These are phyloP conservation scores for barley (Hordeum vulgare) DNA, from an alignment of 176 grass and related monocot species.

Conservation along the genomic window DNA sequence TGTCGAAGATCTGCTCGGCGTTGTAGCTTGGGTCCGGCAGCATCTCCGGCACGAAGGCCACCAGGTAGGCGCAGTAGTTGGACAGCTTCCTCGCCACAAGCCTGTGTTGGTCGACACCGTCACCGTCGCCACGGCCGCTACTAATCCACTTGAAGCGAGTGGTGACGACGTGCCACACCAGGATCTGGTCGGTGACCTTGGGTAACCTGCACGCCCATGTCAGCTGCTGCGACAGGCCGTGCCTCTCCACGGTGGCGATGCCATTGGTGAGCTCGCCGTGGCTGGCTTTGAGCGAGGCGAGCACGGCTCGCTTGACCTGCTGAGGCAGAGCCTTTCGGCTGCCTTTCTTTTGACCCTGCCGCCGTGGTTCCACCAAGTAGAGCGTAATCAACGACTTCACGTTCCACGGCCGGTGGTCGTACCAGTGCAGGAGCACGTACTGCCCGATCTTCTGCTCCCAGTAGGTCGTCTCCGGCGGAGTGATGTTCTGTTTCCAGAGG, in stretches of 20 bases:
- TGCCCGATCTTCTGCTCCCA: conserved; percentile 39
- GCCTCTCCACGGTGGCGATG: background rate
- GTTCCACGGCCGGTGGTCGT: conserved; percentile 25
- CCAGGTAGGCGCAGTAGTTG: conserved; percentile 48
- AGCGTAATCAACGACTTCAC: conserved; percentile 31
- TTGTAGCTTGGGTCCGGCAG: conserved; percentile 45
- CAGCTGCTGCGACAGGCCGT: background rate
- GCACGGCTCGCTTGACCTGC: conserved; percentile 27
- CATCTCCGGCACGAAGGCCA: conserved; percentile 52
- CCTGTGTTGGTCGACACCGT: background rate
- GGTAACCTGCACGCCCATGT: conserved; percentile 27
- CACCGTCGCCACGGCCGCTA: no score
- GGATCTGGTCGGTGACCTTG: conserved; percentile 38
- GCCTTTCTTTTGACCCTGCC: conserved; percentile 30
- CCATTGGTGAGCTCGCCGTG: background rate
- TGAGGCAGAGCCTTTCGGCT: conserved; percentile 4
- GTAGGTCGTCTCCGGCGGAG: conserved; percentile 25
- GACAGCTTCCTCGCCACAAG: conserved; percentile 29
- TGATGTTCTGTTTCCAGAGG: conserved; percentile 29
- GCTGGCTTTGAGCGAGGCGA: conserved; percentile 13
- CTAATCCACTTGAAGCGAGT: conserved; percentile 21
- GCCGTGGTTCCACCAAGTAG: conserved; percentile 30
- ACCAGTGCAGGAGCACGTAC: conserved; percentile 38
- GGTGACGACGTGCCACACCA: conserved; percentile 51
- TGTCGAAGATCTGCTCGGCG: conserved; percentile 50